Evolutionary conservation across 345 rosid species (phyloP), one percentile per base, ranked within the genome.

Genomic region (Euclidium syriacum): DNA sequence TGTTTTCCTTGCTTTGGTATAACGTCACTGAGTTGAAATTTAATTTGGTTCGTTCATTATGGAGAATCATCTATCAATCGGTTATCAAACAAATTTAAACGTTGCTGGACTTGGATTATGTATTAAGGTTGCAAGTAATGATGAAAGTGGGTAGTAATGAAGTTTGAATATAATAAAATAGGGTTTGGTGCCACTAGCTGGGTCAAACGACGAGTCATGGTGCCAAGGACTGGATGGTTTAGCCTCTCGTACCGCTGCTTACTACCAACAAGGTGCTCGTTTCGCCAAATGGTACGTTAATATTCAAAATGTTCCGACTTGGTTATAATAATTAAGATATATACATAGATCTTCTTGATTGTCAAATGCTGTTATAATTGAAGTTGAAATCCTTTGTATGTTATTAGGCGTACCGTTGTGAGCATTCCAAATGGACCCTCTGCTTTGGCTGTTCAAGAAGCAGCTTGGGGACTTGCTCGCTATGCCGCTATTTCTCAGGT

Each of bases 391-490:
- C 36, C 34, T 23, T 52, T 5, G 17, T 68, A 32, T 29, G 30
- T 20, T 17, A 23, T 47, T 74, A 91, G 96, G 98, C 96, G 98
- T 70, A 86, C 96, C 0, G 94, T 92, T 50, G 94, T 88, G 79
- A 92, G 98, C 84, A 92, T 92, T 68, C 98, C 98, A 53, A 88
- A 92, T 19, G 98, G 98, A 29, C 95, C 96, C 52, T 83, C 95
- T 65, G 91, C 94, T 61, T 61, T 92, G 70, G 98, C 95, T 2
- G 95, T 89, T 58, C 85, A 85, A 73, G 98, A 92, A 85, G 96
- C 98, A 1, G 95, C 96, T 64, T 89, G 98, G 96, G 96, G 98
- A 51, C 95, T 92, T 42, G 96, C 96, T 9, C 94, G 96, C 50
- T 89, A 92, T 22, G 96, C 95, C 6, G 84, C 95, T 68, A 85